Percentiles rank a stretch among this genome's conserved stretches.
Conservation (phyloP, 1,284 basidiomycete genomes). For the Marasmius fiardii region DNA sequence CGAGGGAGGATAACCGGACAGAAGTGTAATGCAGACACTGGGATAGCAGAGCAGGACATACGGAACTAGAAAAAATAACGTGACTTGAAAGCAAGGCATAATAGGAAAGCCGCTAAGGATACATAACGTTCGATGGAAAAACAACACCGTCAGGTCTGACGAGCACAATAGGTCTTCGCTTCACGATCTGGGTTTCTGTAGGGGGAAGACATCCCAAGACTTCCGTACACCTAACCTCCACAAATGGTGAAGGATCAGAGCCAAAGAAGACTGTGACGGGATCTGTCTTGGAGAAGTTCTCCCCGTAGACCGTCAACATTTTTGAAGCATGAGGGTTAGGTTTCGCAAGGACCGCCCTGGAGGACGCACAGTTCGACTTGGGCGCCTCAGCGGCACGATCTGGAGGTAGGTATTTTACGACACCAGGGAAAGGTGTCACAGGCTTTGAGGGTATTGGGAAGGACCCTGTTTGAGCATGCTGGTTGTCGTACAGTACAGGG, state of each 20-base stretch:
- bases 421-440: slow-evolving; percentile 82
- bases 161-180: slow-evolving; percentile 78
- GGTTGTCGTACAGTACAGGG: slow-evolving; percentile 76
- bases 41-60: slow-evolving; percentile 7
- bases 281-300: slow-evolving; percentile 82
- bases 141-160: slow-evolving; percentile 89
- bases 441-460: slow-evolving; percentile 79
- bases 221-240: slow-evolving; percentile 87
- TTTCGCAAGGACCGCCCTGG: slow-evolving; percentile 66
- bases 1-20: not conserved
- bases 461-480: slow-evolving; percentile 61
- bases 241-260: slow-evolving; percentile 80
- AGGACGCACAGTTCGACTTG: slow-evolving; percentile 59
- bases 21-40: not conserved
- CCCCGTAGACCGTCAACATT: slow-evolving; percentile 86
- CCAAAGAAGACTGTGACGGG: slow-evolving; percentile 86
- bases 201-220: slow-evolving; percentile 80
- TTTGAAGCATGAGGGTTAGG: slow-evolving; percentile 68
- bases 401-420: slow-evolving; percentile 83
- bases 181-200: slow-evolving; percentile 49
- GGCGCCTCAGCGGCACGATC: slow-evolving; percentile 75
- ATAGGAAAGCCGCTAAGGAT: slow-evolving; percentile 49
- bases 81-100: not conserved
- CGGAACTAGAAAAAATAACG: not conserved
- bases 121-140: slow-evolving; percentile 84